phyloP scores from a whole-genome alignment of 768 basidiomycete genomes.

The Tricholoma saponaceum region DNA sequence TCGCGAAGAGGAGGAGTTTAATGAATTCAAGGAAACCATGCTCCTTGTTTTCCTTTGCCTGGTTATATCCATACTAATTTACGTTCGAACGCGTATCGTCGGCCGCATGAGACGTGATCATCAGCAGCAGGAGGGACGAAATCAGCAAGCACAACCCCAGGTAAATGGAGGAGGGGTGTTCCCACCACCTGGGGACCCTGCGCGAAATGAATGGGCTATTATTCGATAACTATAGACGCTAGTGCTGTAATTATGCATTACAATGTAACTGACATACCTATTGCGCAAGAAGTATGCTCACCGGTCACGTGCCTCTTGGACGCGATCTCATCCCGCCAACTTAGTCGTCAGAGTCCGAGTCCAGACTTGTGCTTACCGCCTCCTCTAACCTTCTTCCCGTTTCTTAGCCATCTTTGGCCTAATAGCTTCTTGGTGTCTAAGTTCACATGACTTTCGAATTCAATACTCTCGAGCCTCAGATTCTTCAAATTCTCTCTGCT shows the following conservation, averaged over 20 bases:
- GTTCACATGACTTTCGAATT: constrained; percentile 49
- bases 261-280: background rate
- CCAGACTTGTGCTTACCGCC: background rate
- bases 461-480: constrained; percentile 50
- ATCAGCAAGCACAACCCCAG: constrained; percentile 31
- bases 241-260: constrained; percentile 13
- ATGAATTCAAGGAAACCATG: constrained; percentile 80
- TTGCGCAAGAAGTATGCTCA: background rate
- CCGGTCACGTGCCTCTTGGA: constrained; percentile 14
- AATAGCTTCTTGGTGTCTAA: constrained; percentile 4
- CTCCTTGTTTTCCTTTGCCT: constrained; percentile 71
- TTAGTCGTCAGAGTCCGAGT: background rate
- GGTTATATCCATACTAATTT: constrained; percentile 69
- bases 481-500: constrained; percentile 67
- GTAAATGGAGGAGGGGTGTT: constrained; percentile 45
- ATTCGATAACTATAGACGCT: constrained; percentile 37
- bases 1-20: constrained; percentile 57
- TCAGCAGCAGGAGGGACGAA: constrained; percentile 41
- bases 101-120: constrained; percentile 69
- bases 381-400: constrained; percentile 3
- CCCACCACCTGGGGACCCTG: constrained; percentile 62
- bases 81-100: constrained; percentile 74
- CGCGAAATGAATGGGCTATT: constrained; percentile 62
- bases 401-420: constrained; percentile 16
- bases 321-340: constrained; percentile 5